Conservation (phyloP, 2,329 filamentous ascomycete genomes). For the Nigrospora sphaerica region DNA sequence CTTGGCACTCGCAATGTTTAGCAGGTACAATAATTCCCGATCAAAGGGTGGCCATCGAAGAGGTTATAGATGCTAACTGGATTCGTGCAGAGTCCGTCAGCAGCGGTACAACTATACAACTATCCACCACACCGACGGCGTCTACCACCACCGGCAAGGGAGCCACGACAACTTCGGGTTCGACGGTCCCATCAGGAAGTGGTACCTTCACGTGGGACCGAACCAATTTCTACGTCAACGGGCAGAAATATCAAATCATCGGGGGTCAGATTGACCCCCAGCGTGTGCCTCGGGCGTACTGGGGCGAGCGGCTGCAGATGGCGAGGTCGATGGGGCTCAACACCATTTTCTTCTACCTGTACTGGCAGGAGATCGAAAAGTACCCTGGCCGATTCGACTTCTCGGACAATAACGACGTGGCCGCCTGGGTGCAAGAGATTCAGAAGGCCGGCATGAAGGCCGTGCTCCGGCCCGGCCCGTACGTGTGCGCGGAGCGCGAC, state of each 20-base stretch:
- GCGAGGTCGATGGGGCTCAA: slow-evolving; percentile 41
- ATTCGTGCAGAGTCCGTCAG: no score
- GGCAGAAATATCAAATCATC: slow-evolving; percentile 32
- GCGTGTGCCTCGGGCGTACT: slow-evolving; percentile 37
- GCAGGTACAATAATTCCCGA: neutral
- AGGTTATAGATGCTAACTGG: neutral
- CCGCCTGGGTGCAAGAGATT: slow-evolving; percentile 36
- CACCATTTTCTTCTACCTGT: slow-evolving; percentile 43
- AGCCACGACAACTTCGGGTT: neutral
- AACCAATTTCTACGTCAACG: slow-evolving; percentile 30
- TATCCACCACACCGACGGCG: neutral
- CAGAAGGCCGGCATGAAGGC: slow-evolving; percentile 38
- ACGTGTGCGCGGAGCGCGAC: slow-evolving; percentile 40
- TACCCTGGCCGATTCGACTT: slow-evolving; percentile 28
- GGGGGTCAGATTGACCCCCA: slow-evolving; percentile 45
- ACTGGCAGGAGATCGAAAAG: slow-evolving; percentile 42
- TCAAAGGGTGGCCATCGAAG: neutral
- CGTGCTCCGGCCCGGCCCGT: slow-evolving; percentile 38
- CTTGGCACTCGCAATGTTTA: neutral
- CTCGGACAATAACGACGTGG: slow-evolving; percentile 36
- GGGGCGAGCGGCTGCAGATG: slow-evolving; percentile 35
- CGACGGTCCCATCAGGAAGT: neutral
- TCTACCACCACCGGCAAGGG: neutral
- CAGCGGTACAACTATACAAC: no score
- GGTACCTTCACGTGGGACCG: slow-evolving; percentile 30